These are phyloP conservation scores for Microcera coccophila DNA, from an alignment of 2,329 filamentous ascomycete genomes.

Conservation along the genomic window DNA sequence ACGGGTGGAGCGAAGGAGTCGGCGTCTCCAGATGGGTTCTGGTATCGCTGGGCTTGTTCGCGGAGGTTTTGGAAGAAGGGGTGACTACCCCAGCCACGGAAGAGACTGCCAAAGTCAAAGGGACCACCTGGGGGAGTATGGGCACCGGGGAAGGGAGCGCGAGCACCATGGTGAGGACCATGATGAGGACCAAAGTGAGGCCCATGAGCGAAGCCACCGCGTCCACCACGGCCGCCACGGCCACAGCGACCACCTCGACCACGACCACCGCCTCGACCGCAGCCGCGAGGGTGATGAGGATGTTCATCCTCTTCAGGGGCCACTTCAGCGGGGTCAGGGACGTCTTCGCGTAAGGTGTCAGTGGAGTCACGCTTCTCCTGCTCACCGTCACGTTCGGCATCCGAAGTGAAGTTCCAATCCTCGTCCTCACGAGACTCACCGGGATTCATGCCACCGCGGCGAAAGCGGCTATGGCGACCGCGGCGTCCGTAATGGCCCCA, in stretches of 20 bases:
- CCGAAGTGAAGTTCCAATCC: constrained; percentile 12
- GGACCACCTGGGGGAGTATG: constrained; percentile 13
- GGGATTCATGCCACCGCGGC: constrained; percentile 23
- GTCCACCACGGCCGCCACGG: constrained; percentile 18
- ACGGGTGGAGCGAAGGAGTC: constrained; percentile 60
- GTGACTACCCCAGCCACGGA: constrained; percentile 39
- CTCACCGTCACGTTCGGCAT: constrained; percentile 22
- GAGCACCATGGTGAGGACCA: constrained; percentile 24
- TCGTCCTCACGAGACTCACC: constrained; percentile 16
- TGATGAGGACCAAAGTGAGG: constrained; percentile 17
- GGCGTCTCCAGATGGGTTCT: constrained; percentile 15
- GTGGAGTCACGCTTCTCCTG: constrained; percentile 35
- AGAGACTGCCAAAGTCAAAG: constrained; percentile 39
- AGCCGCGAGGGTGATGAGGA: constrained; percentile 18
- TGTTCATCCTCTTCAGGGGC: constrained; percentile 30
- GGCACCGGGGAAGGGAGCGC: constrained; percentile 12
- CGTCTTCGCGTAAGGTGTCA: constrained; percentile 30
- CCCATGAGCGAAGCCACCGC: constrained; percentile 18
- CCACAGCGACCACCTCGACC: constrained; percentile 19
- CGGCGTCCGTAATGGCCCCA: constrained; percentile 21
- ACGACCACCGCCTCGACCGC: constrained; percentile 15
- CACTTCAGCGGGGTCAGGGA: constrained; percentile 33
- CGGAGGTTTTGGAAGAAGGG: constrained; percentile 42
- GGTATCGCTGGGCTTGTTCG: constrained; percentile 33
- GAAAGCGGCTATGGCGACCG: constrained; percentile 1